Evolutionary conservation across 2,329 filamentous ascomycete species (phyloP).

Genomic region (Exophiala aquamarina): DNA sequence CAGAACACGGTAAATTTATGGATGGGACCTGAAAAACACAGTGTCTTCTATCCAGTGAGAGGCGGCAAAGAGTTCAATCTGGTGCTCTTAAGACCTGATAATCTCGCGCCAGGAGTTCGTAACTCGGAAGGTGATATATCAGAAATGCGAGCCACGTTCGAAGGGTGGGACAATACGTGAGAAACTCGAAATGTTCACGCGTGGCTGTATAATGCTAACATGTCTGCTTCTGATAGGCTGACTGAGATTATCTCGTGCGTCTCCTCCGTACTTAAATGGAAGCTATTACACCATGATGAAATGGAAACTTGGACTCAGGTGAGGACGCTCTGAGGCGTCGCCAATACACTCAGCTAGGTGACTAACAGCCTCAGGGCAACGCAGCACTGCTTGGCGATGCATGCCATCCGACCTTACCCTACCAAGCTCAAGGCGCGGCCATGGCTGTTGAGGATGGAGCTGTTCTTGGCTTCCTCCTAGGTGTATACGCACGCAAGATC

Average conservation of each 20-base stretch:
- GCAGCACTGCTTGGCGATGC: constrained; percentile 65
- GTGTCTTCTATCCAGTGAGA: constrained; percentile 2
- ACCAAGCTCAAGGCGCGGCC: constrained; percentile 44
- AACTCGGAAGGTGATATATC: background rate
- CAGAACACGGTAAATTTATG: background rate
- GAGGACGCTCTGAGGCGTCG: background rate
- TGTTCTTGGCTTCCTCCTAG: constrained; percentile 37
- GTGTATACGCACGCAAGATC: background rate
- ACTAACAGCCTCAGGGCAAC: constrained; percentile 35
- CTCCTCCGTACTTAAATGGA: constrained; percentile 2
- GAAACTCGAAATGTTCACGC: background rate
- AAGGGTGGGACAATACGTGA: constrained; percentile 4
- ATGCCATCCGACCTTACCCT: constrained; percentile 66
- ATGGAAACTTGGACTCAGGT: background rate
- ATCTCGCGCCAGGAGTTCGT: background rate
- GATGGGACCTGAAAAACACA: constrained; percentile 7
- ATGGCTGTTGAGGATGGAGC: constrained; percentile 36
- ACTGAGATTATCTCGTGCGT: constrained; percentile 1
- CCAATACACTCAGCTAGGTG: background rate
- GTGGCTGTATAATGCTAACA: no score
- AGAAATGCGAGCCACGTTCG: constrained; percentile 3
- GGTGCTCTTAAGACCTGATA: constrained; percentile 2
- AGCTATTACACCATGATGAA: constrained; percentile 1
- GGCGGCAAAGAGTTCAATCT: constrained; percentile 2
- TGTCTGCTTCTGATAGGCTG: background rate